Evolutionary conservation across 176 grass and related monocot species (phyloP).

Genomic region (Areca catechu): DNA sequence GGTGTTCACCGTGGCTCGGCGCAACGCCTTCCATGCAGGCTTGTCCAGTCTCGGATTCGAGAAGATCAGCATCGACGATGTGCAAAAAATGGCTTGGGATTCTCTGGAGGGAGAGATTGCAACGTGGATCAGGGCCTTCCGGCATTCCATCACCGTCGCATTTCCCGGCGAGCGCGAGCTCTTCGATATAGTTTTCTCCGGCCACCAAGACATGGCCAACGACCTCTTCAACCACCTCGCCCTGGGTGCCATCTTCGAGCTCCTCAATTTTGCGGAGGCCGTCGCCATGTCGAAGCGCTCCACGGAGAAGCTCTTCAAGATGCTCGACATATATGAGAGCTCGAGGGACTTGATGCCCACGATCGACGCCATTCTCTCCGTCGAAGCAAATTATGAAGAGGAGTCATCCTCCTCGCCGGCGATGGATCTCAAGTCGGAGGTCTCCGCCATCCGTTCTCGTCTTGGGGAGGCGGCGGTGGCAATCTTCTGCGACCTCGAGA

Average conservation of each 20-base stretch:
- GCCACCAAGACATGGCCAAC: too few relatives aligned
- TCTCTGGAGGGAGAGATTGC: slow-evolving; percentile 54
- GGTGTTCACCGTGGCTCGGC: slow-evolving; percentile 56
- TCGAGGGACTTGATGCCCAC: too few relatives aligned
- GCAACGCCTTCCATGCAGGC: slow-evolving; percentile 50
- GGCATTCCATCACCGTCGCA: too few relatives aligned
- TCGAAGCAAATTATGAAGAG: too few relatives aligned
- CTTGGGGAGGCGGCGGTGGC: neutral
- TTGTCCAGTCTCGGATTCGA: slow-evolving; percentile 64
- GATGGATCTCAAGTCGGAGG: neutral
- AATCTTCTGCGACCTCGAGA: slow-evolving; percentile 3
- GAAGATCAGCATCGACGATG: slow-evolving; percentile 71
- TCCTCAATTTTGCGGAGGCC: neutral
- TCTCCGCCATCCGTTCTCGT: neutral
- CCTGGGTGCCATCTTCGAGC: too few relatives aligned
- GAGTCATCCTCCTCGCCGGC: too few relatives aligned
- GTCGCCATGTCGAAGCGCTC: slow-evolving; percentile 1
- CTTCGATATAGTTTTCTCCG: too few relatives aligned
- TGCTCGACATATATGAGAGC: slow-evolving; percentile 1
- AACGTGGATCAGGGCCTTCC: slow-evolving; percentile 48
- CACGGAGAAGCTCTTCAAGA: slow-evolving; percentile 3
- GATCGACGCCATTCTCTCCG: too few relatives aligned
- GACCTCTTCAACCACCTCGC: too few relatives aligned
- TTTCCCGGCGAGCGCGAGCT: too few relatives aligned
- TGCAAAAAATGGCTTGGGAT: slow-evolving; percentile 76